Conservation (phyloP, 108 stramenopile species). For the Schizochytrium sp. region DNA sequence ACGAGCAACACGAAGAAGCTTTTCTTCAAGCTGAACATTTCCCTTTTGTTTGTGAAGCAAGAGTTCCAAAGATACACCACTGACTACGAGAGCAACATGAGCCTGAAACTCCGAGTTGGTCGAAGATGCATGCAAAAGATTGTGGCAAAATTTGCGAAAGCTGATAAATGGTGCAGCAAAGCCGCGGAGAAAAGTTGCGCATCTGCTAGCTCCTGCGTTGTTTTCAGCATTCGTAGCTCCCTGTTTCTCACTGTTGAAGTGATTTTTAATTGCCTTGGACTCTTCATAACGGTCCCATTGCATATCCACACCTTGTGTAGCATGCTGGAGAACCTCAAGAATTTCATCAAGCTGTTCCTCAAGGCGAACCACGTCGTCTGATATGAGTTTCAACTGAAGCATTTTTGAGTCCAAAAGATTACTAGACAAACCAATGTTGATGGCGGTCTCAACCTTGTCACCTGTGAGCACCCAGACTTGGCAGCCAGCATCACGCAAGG, state of each 20-base stretch:
- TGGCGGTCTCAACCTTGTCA: conserved; percentile 81
- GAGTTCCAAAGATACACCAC: conserved; percentile 12
- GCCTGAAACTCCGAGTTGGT: conserved; percentile 34
- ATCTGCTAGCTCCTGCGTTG: not conserved
- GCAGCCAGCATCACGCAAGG: conserved; percentile 68
- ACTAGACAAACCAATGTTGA: conserved; percentile 77
- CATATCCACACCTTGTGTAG: not conserved
- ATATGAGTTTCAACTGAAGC: conserved; percentile 61
- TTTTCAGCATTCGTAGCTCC: not conserved
- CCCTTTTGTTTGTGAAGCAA: conserved; percentile 33
- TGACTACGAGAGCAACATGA: not conserved
- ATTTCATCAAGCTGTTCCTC: conserved; percentile 42
- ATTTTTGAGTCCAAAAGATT: conserved; percentile 66
- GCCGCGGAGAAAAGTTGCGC: not conserved
- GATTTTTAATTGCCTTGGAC: not conserved
- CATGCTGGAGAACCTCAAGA: not conserved
- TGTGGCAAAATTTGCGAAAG: not conserved
- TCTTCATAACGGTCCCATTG: not conserved
- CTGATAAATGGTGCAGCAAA: not conserved
- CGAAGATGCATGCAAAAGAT: conserved; percentile 1
- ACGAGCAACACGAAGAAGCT: conserved; percentile 23
- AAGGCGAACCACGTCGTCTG: not conserved
- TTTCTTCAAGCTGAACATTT: not conserved
- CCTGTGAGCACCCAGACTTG: conserved; percentile 79
- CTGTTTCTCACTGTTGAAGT: not conserved